Base-by-base conservation (phyloP, 352 stramenopile species). In the Phytophthora citricola region DNA sequence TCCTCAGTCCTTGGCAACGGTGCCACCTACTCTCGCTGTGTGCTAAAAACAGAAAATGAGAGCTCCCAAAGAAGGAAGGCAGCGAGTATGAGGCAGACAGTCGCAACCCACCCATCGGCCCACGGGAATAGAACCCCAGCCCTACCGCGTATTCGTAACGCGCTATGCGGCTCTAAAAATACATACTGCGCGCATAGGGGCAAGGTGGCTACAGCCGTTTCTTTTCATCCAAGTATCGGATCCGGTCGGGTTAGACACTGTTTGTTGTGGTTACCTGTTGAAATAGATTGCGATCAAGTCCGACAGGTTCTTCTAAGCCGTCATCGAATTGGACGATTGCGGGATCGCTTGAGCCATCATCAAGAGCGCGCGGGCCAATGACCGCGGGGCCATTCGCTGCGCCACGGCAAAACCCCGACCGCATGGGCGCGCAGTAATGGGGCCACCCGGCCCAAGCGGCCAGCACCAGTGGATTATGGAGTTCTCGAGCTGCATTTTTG, bases 1-100 rank as follows among this genome's bases (percentile, higher is more conserved):
- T 57, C 61, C 46, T 58, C 51, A 14, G 52, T 62, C 34, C 51
- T 73, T 58, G 50, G 50, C 31, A 36, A 36, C 45, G 45, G 45
- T 53, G 48, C 39, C 45, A 47, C 49, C 32, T 48, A 26, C 45
- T 27, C 53, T 51, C 14, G 36, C 24, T 43, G 45, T 65, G 53
- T 65, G 59, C 59, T 71, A 76, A 73, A 72, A 76, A 69, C 52
- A 72, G 63, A 75, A 70, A 72, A 46, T 71, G 62, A 71, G 62
- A 66, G 38, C 38, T 43, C 38, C 14, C 31, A 36, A 14, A 12
- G 31, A 36, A 36, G 31, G 55, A 53, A 60, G 45, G 34, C 34
- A 36, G 34, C 47, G 41, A 48, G 41, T 43, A 20, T 48, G 43
- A 54, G 50, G 47, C 54, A 43, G 53, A 63, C 58, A 56, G 39